Evolutionary conservation across 495 filamentous ascomycete species (phyloP).

Genomic region (Lasiosphaeria ovina): DNA sequence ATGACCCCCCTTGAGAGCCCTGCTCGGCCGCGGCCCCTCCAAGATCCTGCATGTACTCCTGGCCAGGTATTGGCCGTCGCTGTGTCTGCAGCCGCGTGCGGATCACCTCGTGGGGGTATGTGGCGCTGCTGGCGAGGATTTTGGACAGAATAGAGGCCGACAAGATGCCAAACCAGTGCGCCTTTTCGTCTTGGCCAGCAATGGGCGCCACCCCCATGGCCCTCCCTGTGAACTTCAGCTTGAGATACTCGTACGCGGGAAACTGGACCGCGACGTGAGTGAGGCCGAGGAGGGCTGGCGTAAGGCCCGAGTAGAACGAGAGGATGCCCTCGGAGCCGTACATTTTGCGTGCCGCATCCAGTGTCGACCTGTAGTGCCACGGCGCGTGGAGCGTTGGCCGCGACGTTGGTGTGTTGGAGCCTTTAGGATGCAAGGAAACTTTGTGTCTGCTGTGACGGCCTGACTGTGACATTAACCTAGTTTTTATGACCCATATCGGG

Average conservation of each 20-base stretch:
- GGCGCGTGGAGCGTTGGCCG: slow-evolving; percentile 57
- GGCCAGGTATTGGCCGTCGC: slow-evolving; percentile 57
- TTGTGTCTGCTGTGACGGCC: slow-evolving; percentile 33
- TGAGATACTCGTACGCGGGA: slow-evolving; percentile 91
- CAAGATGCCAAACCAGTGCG: slow-evolving; percentile 65
- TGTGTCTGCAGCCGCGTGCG: slow-evolving; percentile 88
- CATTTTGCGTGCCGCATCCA: slow-evolving; percentile 94
- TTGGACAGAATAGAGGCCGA: slow-evolving; percentile 93
- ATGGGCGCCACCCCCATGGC: slow-evolving; percentile 67
- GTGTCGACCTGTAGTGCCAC: slow-evolving; percentile 85
- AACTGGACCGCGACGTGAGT: slow-evolving; percentile 98
- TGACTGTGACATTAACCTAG: slow-evolving; percentile 89
- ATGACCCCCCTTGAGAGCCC: background rate
- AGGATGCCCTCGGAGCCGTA: slow-evolving; percentile 80
- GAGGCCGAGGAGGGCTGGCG: slow-evolving; percentile 86
- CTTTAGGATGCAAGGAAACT: slow-evolving; percentile 42
- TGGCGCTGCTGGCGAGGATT: slow-evolving; percentile 88
- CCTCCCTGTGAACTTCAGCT: slow-evolving; percentile 83
- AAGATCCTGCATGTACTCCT: slow-evolving; percentile 64
- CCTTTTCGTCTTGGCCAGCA: slow-evolving; percentile 33
- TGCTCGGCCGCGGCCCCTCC: slow-evolving; percentile 31
- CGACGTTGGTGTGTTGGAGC: slow-evolving; percentile 47
- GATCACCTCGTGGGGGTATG: slow-evolving; percentile 96
- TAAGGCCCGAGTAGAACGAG: slow-evolving; percentile 94
- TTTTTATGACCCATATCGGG: slow-evolving; percentile 99